Evolutionary conservation across 106 monocot genomes (phyloP).

Genomic region (Allium fistulosum): DNA sequence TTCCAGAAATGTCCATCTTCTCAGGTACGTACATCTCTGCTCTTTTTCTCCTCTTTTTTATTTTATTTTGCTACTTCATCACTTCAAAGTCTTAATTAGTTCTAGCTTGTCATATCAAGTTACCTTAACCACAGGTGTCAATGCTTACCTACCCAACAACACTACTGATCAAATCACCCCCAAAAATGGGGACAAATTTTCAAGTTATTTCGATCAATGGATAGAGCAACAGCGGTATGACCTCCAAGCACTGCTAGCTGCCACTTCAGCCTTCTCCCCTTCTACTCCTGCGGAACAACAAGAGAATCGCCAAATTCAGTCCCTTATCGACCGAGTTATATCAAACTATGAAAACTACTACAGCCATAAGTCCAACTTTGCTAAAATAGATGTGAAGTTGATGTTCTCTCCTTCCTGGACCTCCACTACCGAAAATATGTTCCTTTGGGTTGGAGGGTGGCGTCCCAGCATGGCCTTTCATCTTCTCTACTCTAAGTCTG

Average conservation of each 20-base stretch:
- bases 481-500: conserved; percentile 63
- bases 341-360: conserved; percentile 66
- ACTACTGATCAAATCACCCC: no score
- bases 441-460: conserved; percentile 74
- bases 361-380: conserved; percentile 22
- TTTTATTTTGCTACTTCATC: no score
- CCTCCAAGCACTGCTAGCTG: neutral
- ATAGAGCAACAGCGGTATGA: neutral
- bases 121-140: no score
- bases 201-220: neutral
- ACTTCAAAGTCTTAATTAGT: no score
- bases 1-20: no score
- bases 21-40: no score
- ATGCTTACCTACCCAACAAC: no score
- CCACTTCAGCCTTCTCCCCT: neutral
- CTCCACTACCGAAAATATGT: conserved; percentile 49
- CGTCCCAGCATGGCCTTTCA: conserved; percentile 54
- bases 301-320: neutral
- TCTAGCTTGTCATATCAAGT: no score
- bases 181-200: neutral
- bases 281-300: neutral
- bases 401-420: conserved; percentile 62
- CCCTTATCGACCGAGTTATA: conserved; percentile 32
- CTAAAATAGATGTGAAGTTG: conserved; percentile 26
- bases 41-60: no score